Conservation (phyloP, 345 rosid genomes). For the Arabidopsis suecica region DNA sequence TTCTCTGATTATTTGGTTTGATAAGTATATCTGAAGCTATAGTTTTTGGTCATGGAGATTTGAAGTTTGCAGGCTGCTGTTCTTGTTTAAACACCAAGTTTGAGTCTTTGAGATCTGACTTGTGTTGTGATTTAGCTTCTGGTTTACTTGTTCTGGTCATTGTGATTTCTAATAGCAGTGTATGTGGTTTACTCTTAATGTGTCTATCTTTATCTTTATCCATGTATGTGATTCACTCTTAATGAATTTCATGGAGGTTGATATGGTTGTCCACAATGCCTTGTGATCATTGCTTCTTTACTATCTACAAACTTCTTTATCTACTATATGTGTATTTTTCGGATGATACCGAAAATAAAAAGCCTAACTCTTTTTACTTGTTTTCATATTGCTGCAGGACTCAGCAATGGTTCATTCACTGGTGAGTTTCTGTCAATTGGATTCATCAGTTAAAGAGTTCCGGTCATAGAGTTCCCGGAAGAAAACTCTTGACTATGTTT, state of each 20-base stretch:
- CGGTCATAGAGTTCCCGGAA: background rate
- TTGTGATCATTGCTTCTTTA: slow-evolving; percentile 14
- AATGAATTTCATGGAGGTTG: background rate
- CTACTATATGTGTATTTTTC: background rate
- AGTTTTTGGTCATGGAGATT: slow-evolving; percentile 22
- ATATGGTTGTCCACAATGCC: background rate
- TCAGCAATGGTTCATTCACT: slow-evolving; percentile 66
- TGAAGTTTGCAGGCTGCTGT: slow-evolving; percentile 1
- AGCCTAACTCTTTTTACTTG: slow-evolving; percentile 24
- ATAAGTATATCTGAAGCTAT: slow-evolving; percentile 5
- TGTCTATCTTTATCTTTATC: too few species aligned
- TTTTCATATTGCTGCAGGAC: slow-evolving; percentile 54
- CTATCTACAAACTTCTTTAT: too few species aligned
- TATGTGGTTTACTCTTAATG: background rate
- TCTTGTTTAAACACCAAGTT: slow-evolving; percentile 1
- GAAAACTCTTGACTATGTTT: background rate
- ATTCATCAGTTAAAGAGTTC: background rate
- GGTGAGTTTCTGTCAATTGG: slow-evolving; percentile 52
- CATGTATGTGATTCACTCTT: background rate
- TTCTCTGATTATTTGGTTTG: background rate
- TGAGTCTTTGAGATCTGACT: slow-evolving; percentile 18
- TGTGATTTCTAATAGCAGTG: background rate
- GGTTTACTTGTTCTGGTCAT: slow-evolving; percentile 9
- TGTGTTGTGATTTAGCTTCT: slow-evolving; percentile 5
- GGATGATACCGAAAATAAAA: background rate